Evolutionary conservation across 2,329 filamentous ascomycete genomes (phyloP).

Genomic region (Talaromyces sp.): DNA sequence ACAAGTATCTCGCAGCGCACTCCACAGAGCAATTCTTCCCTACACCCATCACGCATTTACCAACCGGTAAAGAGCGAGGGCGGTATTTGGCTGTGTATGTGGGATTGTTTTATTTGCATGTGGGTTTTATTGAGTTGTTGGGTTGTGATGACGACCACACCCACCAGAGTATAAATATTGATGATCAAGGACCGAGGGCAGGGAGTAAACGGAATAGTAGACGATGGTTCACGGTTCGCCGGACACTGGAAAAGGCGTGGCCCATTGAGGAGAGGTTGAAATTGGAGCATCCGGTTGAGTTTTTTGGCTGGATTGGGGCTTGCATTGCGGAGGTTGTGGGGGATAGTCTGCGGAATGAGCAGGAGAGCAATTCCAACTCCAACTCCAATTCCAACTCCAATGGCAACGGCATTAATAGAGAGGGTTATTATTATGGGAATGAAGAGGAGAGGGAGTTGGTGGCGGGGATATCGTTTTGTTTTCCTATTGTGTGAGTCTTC

Average conservation of each 20-base stretch:
- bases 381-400: neutral
- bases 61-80: constrained; percentile 52
- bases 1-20: constrained; percentile 34
- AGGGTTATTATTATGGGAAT: neutral
- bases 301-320: constrained; percentile 73
- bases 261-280: constrained; percentile 72
- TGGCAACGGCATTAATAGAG: neutral
- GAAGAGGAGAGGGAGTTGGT: constrained; percentile 34
- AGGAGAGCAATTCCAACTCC: constrained; percentile 19
- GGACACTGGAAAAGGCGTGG: constrained; percentile 69
- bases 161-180: neutral
- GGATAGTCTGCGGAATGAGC: constrained; percentile 41
- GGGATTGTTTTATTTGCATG: constrained; percentile 52
- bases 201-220: constrained; percentile 18
- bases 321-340: constrained; percentile 71
- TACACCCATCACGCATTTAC: constrained; percentile 42
- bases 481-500: constrained; percentile 41
- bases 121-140: constrained; percentile 53
- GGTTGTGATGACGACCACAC: constrained; percentile 33
- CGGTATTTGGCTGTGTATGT: constrained; percentile 55
- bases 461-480: constrained; percentile 45
- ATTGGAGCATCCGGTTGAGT: constrained; percentile 64
- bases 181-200: neutral
- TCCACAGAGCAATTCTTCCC: constrained; percentile 45
- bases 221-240: constrained; percentile 51